Conservation (phyloP, 257 asterid species). For the Echium plantagineum region DNA sequence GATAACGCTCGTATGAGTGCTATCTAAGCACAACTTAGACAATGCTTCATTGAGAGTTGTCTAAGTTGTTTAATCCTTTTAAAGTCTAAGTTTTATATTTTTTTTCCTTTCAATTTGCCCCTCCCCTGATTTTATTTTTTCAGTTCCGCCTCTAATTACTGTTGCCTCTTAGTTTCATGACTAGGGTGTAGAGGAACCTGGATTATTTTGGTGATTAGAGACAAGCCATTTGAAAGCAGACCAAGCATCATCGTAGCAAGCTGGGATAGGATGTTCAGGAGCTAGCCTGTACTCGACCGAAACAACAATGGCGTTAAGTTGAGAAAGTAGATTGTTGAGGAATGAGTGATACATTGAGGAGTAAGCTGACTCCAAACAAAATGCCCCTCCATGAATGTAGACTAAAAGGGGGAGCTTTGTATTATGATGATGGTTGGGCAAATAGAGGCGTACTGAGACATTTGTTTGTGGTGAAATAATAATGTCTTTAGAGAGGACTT, state of each 20-base stretch:
- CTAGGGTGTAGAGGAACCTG: too few relatives aligned
- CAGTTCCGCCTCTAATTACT: too few relatives aligned
- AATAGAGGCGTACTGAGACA: too few relatives aligned
- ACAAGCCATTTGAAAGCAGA: slow-evolving; percentile 37
- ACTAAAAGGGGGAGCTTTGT: slow-evolving; percentile 42
- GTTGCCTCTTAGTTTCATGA: too few relatives aligned
- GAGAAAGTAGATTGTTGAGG: slow-evolving; percentile 27
- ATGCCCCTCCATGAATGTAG: slow-evolving; percentile 81
- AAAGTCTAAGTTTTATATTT: too few relatives aligned
- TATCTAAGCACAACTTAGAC: too few relatives aligned
- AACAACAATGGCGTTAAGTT: slow-evolving; percentile 34
- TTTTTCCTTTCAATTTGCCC: too few relatives aligned
- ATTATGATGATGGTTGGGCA: slow-evolving; percentile 14
- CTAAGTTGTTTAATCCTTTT: too few relatives aligned
- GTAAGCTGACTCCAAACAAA: slow-evolving; percentile 43
- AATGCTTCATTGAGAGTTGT: too few relatives aligned
- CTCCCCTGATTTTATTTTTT: too few relatives aligned
- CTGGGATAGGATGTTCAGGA: slow-evolving; percentile 59
- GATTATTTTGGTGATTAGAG: neutral
- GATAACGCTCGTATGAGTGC: too few relatives aligned
- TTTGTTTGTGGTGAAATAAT: slow-evolving; percentile 16
- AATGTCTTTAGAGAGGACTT: too few relatives aligned
- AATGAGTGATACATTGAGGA: slow-evolving; percentile 15
- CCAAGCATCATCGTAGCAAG: slow-evolving; percentile 58
- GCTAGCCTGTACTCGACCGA: slow-evolving; percentile 24